Evolutionary conservation across 2,329 filamentous ascomycete genomes (phyloP), one percentile per base, ranked within the genome.

Genomic region (Ambrosiella xylebori): DNA sequence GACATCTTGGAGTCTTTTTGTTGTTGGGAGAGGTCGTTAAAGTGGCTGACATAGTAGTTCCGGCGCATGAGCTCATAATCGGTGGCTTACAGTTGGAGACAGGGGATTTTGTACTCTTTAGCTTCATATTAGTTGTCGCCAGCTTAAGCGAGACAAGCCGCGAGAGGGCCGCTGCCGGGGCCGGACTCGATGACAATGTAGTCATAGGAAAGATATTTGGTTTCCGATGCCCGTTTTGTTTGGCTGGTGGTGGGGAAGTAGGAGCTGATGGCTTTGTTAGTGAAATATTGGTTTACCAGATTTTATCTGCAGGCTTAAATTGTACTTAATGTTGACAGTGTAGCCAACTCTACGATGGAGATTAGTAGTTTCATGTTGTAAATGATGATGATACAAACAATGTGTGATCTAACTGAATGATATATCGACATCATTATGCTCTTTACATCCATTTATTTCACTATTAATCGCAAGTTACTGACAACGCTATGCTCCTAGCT

Each of bases 21-120:
- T 51, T 58, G 57, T 35, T 47, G 27, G 11, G 13, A 27, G 7
- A 41, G 15, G n/a, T 59, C 40, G 61, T 78, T 74, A 63, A 80
- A 82, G 66, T 84, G 80, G 56, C 76, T 74, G 59, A 82, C 78
- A 61, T 74, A 84, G 66, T 77, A 82, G 68, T 81, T 74, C 80
- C 80, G 83, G 38, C 61, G 54, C 0, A 65, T 66, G 3, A 64
- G 61, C 56, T 64, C 64, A 7, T 65, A 63, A 50, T 66, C 65
- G 3, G 64, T 64, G 0, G 65, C 65, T 6, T 63, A 50, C 8
- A 65, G 62, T 11, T 65, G 60, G 12, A 66, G 41, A 37, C 65
- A 64, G 0, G 66, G 68, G 6, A 66, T 59, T 44, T 63, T 61
- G 52, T 68, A 65, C 0, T 62, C 61, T 9, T 56, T 57, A 7